phyloP scores from a whole-genome alignment of 225 moss, liverwort and hornwort genomes.

The Ulota crispa region DNA sequence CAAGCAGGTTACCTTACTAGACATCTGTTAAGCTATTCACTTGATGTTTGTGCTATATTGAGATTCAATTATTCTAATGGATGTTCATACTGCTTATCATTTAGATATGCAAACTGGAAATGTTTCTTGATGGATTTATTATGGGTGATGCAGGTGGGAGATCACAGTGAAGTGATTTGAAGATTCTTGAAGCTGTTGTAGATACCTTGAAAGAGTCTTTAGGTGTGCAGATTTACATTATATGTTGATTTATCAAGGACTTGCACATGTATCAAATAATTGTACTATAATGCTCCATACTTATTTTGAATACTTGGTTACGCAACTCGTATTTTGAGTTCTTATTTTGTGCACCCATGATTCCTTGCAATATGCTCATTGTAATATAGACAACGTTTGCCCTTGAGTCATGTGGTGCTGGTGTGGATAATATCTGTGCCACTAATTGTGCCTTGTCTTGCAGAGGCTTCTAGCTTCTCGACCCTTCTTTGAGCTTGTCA shows the following conservation, averaged over 20 bases:
- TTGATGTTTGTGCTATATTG: constrained; percentile 6
- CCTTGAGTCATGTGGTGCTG: constrained; percentile 61
- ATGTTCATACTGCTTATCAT: background rate
- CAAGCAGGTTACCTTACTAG: background rate
- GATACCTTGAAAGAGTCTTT: constrained; percentile 86
- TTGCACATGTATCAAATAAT: background rate
- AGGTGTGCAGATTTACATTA: constrained; percentile 42
- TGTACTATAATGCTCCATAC: background rate
- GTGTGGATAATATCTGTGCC: constrained; percentile 70
- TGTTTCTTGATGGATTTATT: constrained; percentile 17
- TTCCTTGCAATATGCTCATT: constrained; percentile 14
- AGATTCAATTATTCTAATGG: background rate
- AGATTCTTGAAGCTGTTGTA: constrained; percentile 82
- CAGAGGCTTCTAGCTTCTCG: constrained; percentile 90
- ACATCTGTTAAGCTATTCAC: background rate
- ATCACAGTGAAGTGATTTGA: constrained; percentile 85
- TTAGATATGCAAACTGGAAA: background rate
- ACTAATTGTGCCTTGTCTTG: constrained; percentile 97
- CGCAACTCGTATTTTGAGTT: background rate
- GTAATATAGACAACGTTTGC: constrained; percentile 12
- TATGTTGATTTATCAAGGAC: constrained; percentile 9
- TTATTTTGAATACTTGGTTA: constrained; percentile 1
- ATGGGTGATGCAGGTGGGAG: constrained; percentile 67
- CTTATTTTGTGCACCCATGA: background rate
- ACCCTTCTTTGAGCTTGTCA: constrained; percentile 82